Evolutionary conservation across 2,329 filamentous ascomycete species (phyloP).

Genomic region (Lachnellula subtilissima): DNA sequence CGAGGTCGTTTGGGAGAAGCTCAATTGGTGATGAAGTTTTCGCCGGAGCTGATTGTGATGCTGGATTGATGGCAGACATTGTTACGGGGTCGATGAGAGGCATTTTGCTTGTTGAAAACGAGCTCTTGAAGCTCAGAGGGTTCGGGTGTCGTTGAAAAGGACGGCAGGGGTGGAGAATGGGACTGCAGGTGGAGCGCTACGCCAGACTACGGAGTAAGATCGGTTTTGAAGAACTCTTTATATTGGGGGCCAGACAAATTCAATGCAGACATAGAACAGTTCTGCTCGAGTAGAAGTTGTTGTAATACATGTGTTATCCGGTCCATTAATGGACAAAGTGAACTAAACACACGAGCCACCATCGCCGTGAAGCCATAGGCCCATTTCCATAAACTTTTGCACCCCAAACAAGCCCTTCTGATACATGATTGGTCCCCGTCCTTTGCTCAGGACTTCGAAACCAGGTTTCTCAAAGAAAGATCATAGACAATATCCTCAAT

Average conservation of each 20-base stretch:
- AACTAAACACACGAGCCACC: neutral
- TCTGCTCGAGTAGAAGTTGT: neutral
- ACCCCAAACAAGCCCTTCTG: neutral
- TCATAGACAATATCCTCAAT: constrained; percentile 98
- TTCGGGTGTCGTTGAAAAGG: neutral
- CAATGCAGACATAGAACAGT: neutral
- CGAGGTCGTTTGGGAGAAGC: constrained; percentile 32
- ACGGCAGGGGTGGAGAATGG: neutral
- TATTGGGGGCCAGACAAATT: neutral
- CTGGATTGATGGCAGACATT: constrained; percentile 23
- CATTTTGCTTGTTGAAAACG: constrained; percentile 17
- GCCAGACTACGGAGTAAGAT: neutral
- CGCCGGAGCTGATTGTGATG: constrained; percentile 1
- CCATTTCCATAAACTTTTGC: neutral
- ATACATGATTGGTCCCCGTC: neutral
- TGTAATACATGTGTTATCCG: neutral
- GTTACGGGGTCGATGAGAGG: constrained; percentile 30
- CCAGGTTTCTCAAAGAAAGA: constrained; percentile 76
- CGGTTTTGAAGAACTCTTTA: neutral
- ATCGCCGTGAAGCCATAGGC: neutral
- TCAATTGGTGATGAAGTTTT: constrained; percentile 29
- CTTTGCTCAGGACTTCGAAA: constrained; percentile 44
- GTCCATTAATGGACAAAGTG: neutral
- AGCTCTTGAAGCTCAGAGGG: neutral
- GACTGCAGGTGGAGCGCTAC: constrained; percentile 1